Evolutionary conservation across 2,329 filamentous ascomycete species (phyloP), one percentile per base, ranked within the genome.

Genomic region (Fusarium sp.): DNA sequence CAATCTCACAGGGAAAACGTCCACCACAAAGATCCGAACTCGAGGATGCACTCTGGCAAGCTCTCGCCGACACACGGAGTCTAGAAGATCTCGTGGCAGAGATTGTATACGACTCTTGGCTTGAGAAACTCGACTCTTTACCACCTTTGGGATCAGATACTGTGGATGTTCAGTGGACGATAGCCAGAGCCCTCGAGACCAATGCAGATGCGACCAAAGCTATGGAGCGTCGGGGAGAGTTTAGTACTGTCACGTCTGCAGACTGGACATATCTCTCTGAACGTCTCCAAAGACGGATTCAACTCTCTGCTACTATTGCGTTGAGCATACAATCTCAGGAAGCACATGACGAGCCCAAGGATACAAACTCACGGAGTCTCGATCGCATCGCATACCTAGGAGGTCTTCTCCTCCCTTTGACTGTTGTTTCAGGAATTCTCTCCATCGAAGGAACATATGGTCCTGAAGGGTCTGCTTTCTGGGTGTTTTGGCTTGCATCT

Each of bases 321-420:
- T 50, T 69, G 1, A 70, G 63, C 1, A 35, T 32, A 1, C 66
- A 69, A 25, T 63, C 70, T 10, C 70, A 50, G 4, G 58, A 68
- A 33, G 66, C 59, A 5, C 71, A 64, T 3, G 38, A 66, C 3
- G 65, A 72, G 3, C 54, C 70, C 1, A 75, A 74, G 7, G 79
- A 82, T 35, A 79, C 81, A 64, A 84, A 84, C 70, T 76, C 84
- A 63, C 81, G 82, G 17, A 82, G 84, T 22, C 81, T 88, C 9
- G 83, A 87, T 76, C 84, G 87, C 7, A 84, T 88, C 15, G 81
- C 85, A 2, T 88, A 88, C 76, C 81, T 88, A 12, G 87, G 86
- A 57, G 87, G 86, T 0, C 76, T 88, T 1, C 79, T 88, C 6
- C 81, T 88, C 1, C 87, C 87, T 3, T 76, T 88, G 20, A 86